phyloP scores from a whole-genome alignment of 768 basidiomycete species.

The Suillus hirtellus region DNA sequence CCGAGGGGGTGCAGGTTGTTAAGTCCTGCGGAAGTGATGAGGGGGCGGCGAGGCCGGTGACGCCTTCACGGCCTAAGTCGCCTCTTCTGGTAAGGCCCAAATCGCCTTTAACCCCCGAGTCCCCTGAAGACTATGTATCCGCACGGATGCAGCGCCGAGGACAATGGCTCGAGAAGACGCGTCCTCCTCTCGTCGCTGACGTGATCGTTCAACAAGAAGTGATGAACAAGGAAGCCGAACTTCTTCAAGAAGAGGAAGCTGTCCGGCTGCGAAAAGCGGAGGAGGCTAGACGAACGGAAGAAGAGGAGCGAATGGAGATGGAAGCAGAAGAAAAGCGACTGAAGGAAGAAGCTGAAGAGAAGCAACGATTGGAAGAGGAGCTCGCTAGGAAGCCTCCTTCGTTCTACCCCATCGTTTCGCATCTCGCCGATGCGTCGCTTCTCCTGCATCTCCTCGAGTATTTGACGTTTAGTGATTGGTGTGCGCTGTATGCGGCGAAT shows the following conservation, averaged over 20 bases:
- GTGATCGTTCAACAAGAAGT: constrained; percentile 27
- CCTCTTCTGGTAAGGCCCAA: constrained; percentile 7
- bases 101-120: constrained; percentile 19
- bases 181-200: constrained; percentile 37
- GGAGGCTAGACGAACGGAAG: background rate
- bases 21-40: constrained; percentile 16
- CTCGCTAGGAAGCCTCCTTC: constrained; percentile 25
- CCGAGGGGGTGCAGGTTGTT: constrained; percentile 52
- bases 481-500: constrained; percentile 54
- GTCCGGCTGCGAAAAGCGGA: background rate
- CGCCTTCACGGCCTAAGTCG: background rate
- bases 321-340: constrained; percentile 11
- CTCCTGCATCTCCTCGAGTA: constrained; percentile 56
- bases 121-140: constrained; percentile 40
- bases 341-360: constrained; percentile 8
- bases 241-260: constrained; percentile 21
- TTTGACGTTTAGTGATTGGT: constrained; percentile 75
- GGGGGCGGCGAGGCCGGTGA: constrained; percentile 7
- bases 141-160: constrained; percentile 44
- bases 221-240: constrained; percentile 20
- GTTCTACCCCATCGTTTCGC: constrained; percentile 54
- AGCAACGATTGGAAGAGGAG: constrained; percentile 13
- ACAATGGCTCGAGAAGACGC: constrained; percentile 39
- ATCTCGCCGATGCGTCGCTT: constrained; percentile 54
- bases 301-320: constrained; percentile 10